Percentiles rank a stretch among this genome's conserved stretches.
Evolutionary conservation across 352 stramenopile species (phyloP).

Genomic region (Globisporangium radiosum): DNA sequence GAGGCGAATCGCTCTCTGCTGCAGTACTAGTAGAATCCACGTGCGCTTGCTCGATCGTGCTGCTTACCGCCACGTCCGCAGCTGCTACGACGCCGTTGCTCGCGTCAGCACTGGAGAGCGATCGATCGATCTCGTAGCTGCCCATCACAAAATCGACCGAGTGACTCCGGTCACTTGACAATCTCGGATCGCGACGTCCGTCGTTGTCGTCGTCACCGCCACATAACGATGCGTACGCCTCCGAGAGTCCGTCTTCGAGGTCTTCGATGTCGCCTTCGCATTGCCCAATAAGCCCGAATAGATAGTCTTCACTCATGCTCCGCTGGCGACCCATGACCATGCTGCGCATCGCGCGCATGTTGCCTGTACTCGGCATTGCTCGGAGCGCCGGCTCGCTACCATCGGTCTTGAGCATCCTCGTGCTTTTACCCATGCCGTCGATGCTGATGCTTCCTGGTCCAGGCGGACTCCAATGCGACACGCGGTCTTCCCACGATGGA

Average conservation of each 20-base stretch:
- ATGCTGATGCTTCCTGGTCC: no score
- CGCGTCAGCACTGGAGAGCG: background rate
- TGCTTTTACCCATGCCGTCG: background rate
- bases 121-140: background rate
- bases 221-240: constrained; percentile 10
- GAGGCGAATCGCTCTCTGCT: background rate
- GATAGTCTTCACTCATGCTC: constrained; percentile 16
- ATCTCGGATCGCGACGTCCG: background rate
- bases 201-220: background rate
- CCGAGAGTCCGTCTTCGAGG: constrained; percentile 12
- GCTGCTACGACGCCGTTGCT: background rate
- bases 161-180: background rate
- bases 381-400: background rate
- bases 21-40: background rate
- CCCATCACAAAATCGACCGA: background rate
- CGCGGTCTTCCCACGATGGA: constrained; percentile 5
- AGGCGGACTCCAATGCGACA: constrained; percentile 2
- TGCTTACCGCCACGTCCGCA: background rate
- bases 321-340: constrained; percentile 10
- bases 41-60: no score
- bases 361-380: background rate
- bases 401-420: background rate
- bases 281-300: constrained; percentile 8
- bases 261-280: constrained; percentile 14
- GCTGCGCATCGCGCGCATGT: constrained; percentile 3